These are phyloP conservation scores for Trichoderma koningii DNA, from an alignment of 2,329 filamentous ascomycete genomes.

Conservation along the genomic window DNA sequence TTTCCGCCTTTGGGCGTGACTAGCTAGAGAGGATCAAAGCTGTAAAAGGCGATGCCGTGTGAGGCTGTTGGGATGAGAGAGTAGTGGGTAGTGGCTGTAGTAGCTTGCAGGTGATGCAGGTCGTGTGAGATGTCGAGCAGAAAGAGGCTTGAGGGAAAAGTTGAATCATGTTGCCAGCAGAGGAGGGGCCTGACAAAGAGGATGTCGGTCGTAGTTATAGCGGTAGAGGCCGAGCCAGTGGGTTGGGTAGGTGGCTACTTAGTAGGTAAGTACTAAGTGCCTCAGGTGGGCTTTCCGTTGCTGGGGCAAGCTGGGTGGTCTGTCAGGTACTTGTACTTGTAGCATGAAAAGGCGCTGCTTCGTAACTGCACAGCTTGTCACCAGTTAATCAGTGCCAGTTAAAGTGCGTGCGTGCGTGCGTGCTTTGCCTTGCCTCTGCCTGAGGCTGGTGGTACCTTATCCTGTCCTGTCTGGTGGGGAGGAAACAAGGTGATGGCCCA, in stretches of 20 bases:
- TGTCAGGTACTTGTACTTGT: too few relatives aligned
- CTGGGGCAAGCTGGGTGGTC: too few relatives aligned
- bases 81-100: not conserved
- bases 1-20: constrained; percentile 10
- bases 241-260: too few relatives aligned
- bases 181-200: not conserved
- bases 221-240: not conserved
- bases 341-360: too few relatives aligned
- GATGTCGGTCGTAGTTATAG: not conserved
- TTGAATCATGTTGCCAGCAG: constrained; percentile 20
- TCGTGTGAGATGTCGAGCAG: not conserved
- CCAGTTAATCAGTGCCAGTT: too few relatives aligned
- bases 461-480: constrained; percentile 10
- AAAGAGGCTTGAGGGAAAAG: not conserved
- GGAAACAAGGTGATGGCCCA: not conserved
- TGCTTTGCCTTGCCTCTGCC: not conserved
- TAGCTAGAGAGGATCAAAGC: not conserved
- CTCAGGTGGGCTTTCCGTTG: not conserved
- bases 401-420: too few relatives aligned
- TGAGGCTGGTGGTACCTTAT: not conserved
- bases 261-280: too few relatives aligned
- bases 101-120: constrained; percentile 25
- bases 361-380: too few relatives aligned
- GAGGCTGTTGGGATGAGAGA: constrained; percentile 1
- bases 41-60: constrained; percentile 2